These are phyloP conservation scores for Dryas octopetala DNA, from an alignment of 306 rosid species.

Conservation along the genomic window DNA sequence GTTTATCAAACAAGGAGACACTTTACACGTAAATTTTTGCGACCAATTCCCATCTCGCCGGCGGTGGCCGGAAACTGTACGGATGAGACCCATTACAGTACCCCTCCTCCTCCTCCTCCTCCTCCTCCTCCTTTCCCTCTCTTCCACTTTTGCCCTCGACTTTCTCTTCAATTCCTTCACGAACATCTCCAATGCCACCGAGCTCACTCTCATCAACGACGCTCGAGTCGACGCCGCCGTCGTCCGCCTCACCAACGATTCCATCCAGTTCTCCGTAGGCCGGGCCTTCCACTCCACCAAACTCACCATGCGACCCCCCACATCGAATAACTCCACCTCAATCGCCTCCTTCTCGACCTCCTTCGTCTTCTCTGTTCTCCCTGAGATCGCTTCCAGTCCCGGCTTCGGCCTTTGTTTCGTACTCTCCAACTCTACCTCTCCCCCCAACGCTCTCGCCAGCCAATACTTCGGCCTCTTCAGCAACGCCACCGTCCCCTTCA, in stretches of 20 bases:
- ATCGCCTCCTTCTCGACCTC: constrained; percentile 75
- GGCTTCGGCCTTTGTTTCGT: constrained; percentile 86
- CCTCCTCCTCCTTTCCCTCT: constrained; percentile 9
- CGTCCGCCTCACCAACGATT: constrained; percentile 75
- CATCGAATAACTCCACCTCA: constrained; percentile 30
- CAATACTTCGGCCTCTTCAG: constrained; percentile 88
- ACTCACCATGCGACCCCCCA: constrained; percentile 28
- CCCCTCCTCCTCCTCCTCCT: constrained; percentile 17
- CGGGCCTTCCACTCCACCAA: constrained; percentile 55
- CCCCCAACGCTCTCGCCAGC: constrained; percentile 66
- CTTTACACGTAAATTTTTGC: not conserved
- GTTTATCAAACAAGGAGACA: not conserved
- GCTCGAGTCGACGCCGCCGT: constrained; percentile 51
- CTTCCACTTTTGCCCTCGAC: constrained; percentile 39
- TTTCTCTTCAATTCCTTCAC: constrained; percentile 67
- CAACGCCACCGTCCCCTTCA: constrained; percentile 38
- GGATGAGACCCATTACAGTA: constrained; percentile 18
- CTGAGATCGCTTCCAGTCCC: constrained; percentile 56
- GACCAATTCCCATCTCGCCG: not conserved
- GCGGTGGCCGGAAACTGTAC: not conserved
- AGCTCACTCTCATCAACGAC: constrained; percentile 61
- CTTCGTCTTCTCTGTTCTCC: constrained; percentile 74
- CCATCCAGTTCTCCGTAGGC: constrained; percentile 57
- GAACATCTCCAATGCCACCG: constrained; percentile 39
- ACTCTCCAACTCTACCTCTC: constrained; percentile 64